Evolutionary conservation across 306 rosid species (phyloP), one percentile per base, ranked within the genome.

Genomic region (Luffa aegyptiaca): DNA sequence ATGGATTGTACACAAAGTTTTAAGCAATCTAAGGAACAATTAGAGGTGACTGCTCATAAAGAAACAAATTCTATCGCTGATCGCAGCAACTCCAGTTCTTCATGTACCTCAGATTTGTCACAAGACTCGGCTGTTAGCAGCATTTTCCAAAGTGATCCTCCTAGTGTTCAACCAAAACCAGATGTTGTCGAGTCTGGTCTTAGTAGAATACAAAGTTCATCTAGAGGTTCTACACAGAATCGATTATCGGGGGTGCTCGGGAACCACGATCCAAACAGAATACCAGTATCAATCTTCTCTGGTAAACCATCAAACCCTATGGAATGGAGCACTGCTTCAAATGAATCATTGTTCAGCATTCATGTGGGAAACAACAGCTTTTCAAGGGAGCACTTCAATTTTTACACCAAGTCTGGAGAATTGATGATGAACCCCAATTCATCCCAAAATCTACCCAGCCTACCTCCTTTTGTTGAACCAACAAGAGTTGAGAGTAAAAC

Each of bases 241-340:
- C 66, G 37, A 69, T 44, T 52, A n/a, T 41, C 65, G 18, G 82
- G 69, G 8, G 31, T 13, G 12, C 42, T 52, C 7, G 65, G 17
- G 37, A 42, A 36, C 51, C 61, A 80, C 5, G 82, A 80, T n/a
- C 82, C 82, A 10, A 69, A 52, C 41, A 36, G 82, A 39, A 68
- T 80, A 18, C 82, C 82, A 0, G 4, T 51, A 7, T 80, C 82
- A 6, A 69, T 80, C 36, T 80, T 80, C 66, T 35, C 82, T 52
- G 11, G 77, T 51, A 80, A 7, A 80, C 66, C 82, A 20, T 68
- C 82, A n/a, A 80, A 69, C 53, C 82, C 82, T 2, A 80, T 8
- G 65, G 82, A 80, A 65, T 80, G 82, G 82, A 80, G 82, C 58
- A 46, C 73, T 17, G 82, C 82, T 53, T 80, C 82, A 26, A 80